These are phyloP conservation scores for Xylaria sp. DNA, from an alignment of 2,329 filamentous ascomycete species.

Conservation along the genomic window DNA sequence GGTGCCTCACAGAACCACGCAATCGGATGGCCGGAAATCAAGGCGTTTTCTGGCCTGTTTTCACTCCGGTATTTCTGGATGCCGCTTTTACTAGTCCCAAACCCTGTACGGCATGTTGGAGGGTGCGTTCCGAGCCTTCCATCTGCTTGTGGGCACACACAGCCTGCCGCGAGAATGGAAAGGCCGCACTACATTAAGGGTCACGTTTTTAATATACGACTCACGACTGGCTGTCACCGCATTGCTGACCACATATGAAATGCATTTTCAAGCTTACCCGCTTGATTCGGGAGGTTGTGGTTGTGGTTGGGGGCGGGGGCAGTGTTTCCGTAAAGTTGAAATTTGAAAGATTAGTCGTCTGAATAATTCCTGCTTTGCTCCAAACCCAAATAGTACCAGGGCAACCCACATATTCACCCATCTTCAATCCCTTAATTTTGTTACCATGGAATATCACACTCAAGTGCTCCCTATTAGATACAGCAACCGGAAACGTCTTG, in stretches of 20 bases:
- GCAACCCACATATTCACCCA: background rate
- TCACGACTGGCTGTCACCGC: background rate
- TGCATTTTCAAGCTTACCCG: background rate
- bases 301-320: background rate
- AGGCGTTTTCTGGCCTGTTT: background rate
- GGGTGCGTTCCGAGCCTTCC: background rate
- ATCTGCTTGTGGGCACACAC: background rate
- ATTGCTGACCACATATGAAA: background rate
- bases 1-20: background rate
- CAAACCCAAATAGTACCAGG: background rate
- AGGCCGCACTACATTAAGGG: too few relatives aligned
- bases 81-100: background rate
- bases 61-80: background rate
- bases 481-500: background rate
- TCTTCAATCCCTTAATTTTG: background rate
- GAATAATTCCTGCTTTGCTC: background rate
- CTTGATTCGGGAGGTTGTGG: background rate
- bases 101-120: background rate
- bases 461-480: slow-evolving; percentile 17
- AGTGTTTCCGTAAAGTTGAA: slow-evolving; percentile 1
- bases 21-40: background rate
- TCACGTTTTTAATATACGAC: background rate
- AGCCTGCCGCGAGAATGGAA: slow-evolving; percentile 3
- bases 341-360: background rate
- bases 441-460: slow-evolving; percentile 2